Evolutionary conservation across 2,329 filamentous ascomycete genomes (phyloP).

Genomic region (Claviceps paspali): DNA sequence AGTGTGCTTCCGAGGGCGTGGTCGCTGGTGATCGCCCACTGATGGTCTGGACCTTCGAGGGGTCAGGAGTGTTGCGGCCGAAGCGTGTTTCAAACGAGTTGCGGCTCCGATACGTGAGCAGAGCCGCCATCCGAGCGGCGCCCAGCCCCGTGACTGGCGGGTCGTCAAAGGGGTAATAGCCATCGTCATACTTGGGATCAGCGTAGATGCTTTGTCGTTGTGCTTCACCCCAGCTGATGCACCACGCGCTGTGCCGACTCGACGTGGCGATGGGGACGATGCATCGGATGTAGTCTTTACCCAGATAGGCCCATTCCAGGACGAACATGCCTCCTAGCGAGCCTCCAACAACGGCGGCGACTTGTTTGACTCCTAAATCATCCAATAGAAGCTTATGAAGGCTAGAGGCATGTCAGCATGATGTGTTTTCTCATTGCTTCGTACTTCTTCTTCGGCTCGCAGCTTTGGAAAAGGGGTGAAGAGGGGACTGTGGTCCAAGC

Average conservation of each 20-base stretch:
- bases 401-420: slow-evolving; percentile 28
- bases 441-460: not conserved
- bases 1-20: slow-evolving; percentile 56
- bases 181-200: slow-evolving; percentile 95
- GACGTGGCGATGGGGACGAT: slow-evolving; percentile 78
- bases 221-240: slow-evolving; percentile 81
- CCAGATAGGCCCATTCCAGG: slow-evolving; percentile 85
- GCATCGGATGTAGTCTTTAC: slow-evolving; percentile 66
- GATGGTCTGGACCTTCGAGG: slow-evolving; percentile 69
- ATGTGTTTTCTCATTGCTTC: not conserved
- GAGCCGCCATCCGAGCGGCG: slow-evolving; percentile 89
- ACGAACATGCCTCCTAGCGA: slow-evolving; percentile 85
- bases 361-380: slow-evolving; percentile 61
- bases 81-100: slow-evolving; percentile 96
- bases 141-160: slow-evolving; percentile 77
- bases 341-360: slow-evolving; percentile 67
- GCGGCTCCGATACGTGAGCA: slow-evolving; percentile 88
- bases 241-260: slow-evolving; percentile 74
- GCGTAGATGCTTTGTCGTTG: slow-evolving; percentile 91
- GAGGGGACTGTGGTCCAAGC: not conserved
- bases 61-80: slow-evolving; percentile 80
- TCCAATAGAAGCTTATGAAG: slow-evolving; percentile 69
- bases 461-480: not conserved
- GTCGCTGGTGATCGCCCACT: slow-evolving; percentile 46
- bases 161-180: slow-evolving; percentile 80